phyloP scores from a whole-genome alignment of 2,329 filamentous ascomycete species.

The Sarocladium oryzae region DNA sequence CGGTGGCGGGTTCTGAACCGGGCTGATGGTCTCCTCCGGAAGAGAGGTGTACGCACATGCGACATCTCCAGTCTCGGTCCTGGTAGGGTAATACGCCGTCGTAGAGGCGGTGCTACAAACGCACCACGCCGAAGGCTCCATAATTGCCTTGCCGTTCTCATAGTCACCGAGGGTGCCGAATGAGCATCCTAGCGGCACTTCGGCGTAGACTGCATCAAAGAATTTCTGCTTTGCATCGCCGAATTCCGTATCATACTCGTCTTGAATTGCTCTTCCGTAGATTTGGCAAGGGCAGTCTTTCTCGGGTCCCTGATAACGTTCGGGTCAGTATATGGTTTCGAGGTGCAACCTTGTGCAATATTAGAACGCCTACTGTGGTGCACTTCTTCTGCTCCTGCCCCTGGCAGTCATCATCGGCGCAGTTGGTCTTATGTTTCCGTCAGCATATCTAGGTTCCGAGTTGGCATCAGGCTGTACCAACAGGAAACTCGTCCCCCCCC shows the following conservation, averaged over 20 bases:
- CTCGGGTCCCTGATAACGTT: not conserved
- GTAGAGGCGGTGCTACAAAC: not conserved
- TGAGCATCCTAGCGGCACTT: not conserved
- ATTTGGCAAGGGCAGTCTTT: not conserved
- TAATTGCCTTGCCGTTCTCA: not conserved
- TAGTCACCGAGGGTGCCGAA: not conserved
- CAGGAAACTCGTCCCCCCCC: not conserved
- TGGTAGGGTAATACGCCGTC: not conserved
- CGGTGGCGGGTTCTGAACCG: not conserved
- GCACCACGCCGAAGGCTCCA: not conserved
- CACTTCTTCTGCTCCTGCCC: not conserved
- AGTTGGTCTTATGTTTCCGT: not conserved
- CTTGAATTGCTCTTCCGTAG: not conserved
- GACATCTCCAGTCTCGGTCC: not conserved
- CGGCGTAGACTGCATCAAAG: not conserved
- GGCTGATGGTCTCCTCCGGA: not conserved
- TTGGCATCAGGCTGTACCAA: not conserved
- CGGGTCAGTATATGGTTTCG: not conserved
- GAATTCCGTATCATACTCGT: not conserved
- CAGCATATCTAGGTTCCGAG: not conserved
- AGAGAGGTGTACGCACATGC: not conserved
- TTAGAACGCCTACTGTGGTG: not conserved
- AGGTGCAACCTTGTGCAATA: not conserved
- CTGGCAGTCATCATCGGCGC: not conserved
- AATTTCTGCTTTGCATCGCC: not conserved